phyloP scores from a whole-genome alignment of 768 basidiomycete species.

The Suillus subluteus region DNA sequence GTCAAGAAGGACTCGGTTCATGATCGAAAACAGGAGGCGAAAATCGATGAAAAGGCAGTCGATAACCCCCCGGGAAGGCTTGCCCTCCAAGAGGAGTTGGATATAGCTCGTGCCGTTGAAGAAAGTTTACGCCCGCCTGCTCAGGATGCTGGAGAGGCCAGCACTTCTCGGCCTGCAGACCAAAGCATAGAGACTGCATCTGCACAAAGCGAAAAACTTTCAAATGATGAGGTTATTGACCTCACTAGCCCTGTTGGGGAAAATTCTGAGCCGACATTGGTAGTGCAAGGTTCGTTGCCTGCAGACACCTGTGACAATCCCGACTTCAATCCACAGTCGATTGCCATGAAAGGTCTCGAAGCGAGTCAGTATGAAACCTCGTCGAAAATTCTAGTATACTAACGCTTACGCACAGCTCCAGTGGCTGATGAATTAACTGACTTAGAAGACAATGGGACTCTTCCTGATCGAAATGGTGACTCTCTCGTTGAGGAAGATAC shows the following conservation, averaged over 20 bases:
- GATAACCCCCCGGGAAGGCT: constrained; percentile 22
- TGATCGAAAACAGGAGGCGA: constrained; percentile 14
- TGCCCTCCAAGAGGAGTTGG: constrained; percentile 40
- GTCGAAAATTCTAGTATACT: background rate
- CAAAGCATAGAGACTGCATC: constrained; percentile 15
- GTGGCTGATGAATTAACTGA: background rate
- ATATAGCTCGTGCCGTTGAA: constrained; percentile 50
- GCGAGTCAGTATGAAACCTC: background rate
- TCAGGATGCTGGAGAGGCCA: constrained; percentile 11
- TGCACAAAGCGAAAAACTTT: constrained; percentile 9
- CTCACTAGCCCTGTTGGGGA: constrained; percentile 12
- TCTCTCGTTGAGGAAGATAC: background rate
- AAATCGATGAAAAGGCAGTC: constrained; percentile 4
- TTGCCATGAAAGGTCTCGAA: background rate
- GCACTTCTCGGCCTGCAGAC: constrained; percentile 12
- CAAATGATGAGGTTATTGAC: constrained; percentile 18
- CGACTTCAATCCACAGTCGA: background rate
- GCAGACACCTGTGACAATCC: too few species aligned
- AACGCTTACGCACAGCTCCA: background rate
- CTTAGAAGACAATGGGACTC: background rate
- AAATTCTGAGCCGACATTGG: constrained; percentile 32
- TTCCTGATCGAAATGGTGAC: background rate
- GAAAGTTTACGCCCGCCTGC: constrained; percentile 42
- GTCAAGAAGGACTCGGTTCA: background rate
- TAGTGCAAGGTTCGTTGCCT: constrained; percentile 32